phyloP scores from a whole-genome alignment of 2,329 filamentous ascomycete species.

The Aspergillus sp. region DNA sequence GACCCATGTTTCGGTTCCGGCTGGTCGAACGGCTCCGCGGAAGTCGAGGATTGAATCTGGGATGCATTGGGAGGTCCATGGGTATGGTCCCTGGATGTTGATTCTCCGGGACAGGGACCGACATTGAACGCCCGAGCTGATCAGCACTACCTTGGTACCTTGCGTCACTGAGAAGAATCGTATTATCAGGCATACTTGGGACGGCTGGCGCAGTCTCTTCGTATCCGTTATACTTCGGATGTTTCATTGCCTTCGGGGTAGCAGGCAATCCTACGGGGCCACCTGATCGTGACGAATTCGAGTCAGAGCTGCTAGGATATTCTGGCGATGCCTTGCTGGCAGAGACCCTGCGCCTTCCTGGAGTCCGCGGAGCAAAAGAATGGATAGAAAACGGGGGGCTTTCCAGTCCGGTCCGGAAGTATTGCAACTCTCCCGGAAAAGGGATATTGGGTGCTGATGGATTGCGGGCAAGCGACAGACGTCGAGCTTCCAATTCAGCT shows the following conservation, averaged over 20 bases:
- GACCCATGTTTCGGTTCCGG: slow-evolving; percentile 30
- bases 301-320: slow-evolving; percentile 39
- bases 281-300: slow-evolving; percentile 44
- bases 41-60: slow-evolving; percentile 39
- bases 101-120: slow-evolving; percentile 34
- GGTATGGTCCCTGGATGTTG: slow-evolving; percentile 23
- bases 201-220: slow-evolving; percentile 53
- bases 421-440: slow-evolving; percentile 61
- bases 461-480: slow-evolving; percentile 76
- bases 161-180: slow-evolving; percentile 35
- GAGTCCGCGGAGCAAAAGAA: slow-evolving; percentile 32
- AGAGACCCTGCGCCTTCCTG: slow-evolving; percentile 30
- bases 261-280: slow-evolving; percentile 75
- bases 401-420: slow-evolving; percentile 44
- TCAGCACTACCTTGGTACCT: slow-evolving; percentile 38
- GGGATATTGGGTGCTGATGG: slow-evolving; percentile 78
- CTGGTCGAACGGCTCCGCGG: slow-evolving; percentile 43
- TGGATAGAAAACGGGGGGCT: slow-evolving; percentile 39
- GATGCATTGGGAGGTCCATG: slow-evolving; percentile 39
- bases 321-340: slow-evolving; percentile 40
- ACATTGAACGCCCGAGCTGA: slow-evolving; percentile 39
- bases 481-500: slow-evolving; percentile 82
- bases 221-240: slow-evolving; percentile 61
- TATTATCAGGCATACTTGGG: slow-evolving; percentile 55
- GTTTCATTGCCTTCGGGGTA: slow-evolving; percentile 86